A percentile compares a stretch with the other conserved stretches of the same genome.
These are phyloP conservation scores for Arthrobotrys sinensis DNA, from an alignment of 2,329 filamentous ascomycete species.

Conservation along the genomic window DNA sequence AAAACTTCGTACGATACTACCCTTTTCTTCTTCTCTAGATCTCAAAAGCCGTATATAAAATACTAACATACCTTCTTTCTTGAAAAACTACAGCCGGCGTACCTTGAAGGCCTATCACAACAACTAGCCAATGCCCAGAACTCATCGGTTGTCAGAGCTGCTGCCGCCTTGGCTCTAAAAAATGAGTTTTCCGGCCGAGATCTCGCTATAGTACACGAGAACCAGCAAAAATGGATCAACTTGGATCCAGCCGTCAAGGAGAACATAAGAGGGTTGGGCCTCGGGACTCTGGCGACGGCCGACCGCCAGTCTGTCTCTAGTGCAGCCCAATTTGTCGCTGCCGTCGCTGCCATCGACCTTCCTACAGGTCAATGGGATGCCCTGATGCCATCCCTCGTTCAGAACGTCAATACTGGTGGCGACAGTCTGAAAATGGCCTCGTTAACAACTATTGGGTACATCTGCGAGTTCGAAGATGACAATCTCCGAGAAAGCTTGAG, in stretches of 20 bases:
- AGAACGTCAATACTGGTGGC: conserved; percentile 89
- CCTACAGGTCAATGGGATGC: conserved; percentile 94
- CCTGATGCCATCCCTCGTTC: conserved; percentile 88
- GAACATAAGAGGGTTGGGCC: conserved; percentile 72
- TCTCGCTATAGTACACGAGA: conserved; percentile 84
- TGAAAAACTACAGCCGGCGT: conserved; percentile 78
- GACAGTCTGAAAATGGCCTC: conserved; percentile 95
- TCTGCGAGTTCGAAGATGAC: conserved; percentile 93
- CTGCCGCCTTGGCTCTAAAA: conserved; percentile 95
- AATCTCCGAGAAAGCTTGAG: conserved; percentile 86
- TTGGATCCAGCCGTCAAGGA: conserved; percentile 91
- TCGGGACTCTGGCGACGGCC: conserved; percentile 85
- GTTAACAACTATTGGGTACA: conserved; percentile 95
- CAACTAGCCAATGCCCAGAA: conserved; percentile 93
- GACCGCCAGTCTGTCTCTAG: conserved; percentile 88
- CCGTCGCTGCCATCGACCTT: conserved; percentile 94
- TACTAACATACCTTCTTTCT: conserved; percentile 59
- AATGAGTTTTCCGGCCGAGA: conserved; percentile 98
- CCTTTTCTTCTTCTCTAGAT: neutral
- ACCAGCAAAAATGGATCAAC: conserved; percentile 93
- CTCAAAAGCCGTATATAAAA: conserved; percentile 9
- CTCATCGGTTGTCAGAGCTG: conserved; percentile 86
- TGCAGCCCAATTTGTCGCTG: conserved; percentile 93
- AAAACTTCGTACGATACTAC: conserved; percentile 82
- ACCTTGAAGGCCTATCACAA: conserved; percentile 91